Evolutionary conservation across 345 rosid species (phyloP).

Genomic region (Garcia nutans): DNA sequence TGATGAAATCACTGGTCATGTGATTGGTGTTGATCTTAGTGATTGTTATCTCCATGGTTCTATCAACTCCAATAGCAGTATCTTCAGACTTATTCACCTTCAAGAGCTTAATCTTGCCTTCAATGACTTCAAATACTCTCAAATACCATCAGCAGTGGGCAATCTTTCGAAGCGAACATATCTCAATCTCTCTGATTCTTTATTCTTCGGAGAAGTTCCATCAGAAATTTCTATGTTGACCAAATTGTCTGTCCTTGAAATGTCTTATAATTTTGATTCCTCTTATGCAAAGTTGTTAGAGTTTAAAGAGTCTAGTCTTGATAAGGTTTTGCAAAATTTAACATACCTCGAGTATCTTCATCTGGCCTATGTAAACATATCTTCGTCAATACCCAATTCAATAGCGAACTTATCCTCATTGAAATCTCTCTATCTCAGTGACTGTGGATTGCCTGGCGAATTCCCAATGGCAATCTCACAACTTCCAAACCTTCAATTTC

Average conservation of each 20-base stretch:
- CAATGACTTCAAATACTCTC: neutral
- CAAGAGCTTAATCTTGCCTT: neutral
- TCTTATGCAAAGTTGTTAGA: neutral
- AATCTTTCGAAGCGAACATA: neutral
- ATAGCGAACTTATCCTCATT: conserved; percentile 11
- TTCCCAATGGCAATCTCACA: neutral
- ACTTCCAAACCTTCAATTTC: neutral
- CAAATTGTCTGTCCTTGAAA: neutral
- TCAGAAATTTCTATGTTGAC: neutral
- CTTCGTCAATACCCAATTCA: neutral
- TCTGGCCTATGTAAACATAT: neutral
- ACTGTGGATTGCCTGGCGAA: neutral
- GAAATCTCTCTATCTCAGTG: neutral
- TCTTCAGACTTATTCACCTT: conserved; percentile 2
- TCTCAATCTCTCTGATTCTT: neutral
- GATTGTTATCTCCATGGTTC: neutral
- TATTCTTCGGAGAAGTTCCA: neutral
- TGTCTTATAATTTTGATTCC: neutral
- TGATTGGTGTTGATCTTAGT: neutral
- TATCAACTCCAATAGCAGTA: neutral
- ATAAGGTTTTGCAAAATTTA: neutral
- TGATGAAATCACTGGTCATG: neutral
- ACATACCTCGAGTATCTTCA: conserved; percentile 7
- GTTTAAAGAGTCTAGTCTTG: neutral
- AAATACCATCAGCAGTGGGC: neutral